phyloP scores from a whole-genome alignment of 1,139 yeast genomes.

The Wickerhamomyces sp. region DNA sequence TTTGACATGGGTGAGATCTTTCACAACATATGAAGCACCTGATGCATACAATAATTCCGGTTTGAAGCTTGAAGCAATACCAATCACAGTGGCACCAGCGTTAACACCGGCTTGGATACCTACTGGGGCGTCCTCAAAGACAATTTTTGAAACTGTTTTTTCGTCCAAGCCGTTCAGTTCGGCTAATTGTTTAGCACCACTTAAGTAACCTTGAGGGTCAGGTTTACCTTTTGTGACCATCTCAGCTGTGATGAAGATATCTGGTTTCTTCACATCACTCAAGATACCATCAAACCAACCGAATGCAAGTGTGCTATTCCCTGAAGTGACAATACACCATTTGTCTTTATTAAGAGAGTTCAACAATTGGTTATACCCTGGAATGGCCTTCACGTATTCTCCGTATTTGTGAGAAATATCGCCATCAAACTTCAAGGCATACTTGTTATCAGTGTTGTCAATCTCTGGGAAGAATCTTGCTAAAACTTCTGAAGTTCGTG shows the following conservation, averaged over 20 bases:
- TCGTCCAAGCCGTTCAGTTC: constrained; percentile 48
- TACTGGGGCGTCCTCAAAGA: constrained; percentile 86
- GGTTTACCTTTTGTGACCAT: constrained; percentile 76
- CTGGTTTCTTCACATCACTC: constrained; percentile 49
- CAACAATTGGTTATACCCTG: constrained; percentile 65
- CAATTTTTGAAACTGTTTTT: constrained; percentile 47
- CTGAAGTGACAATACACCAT: constrained; percentile 72
- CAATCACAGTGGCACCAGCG: constrained; percentile 79
- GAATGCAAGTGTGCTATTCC: constrained; percentile 70
- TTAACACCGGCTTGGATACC: constrained; percentile 82
- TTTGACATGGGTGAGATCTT: constrained; percentile 52
- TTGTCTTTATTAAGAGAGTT: constrained; percentile 42
- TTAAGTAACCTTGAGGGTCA: constrained; percentile 67
- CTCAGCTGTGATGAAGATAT: constrained; percentile 74
- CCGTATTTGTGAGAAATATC: constrained; percentile 70
- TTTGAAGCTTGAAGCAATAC: constrained; percentile 76
- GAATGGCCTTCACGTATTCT: constrained; percentile 64
- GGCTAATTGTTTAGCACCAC: constrained; percentile 48
- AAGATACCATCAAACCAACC: constrained; percentile 67
- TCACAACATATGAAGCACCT: constrained; percentile 79
- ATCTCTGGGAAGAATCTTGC: constrained; percentile 71
- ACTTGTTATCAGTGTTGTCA: constrained; percentile 61
- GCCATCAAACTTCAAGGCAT: constrained; percentile 54
- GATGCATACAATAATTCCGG: constrained; percentile 63
- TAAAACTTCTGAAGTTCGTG: constrained; percentile 76